Base-by-base conservation (phyloP, 192 early-diverging fungal genomes). In the Rhizophagus clarus region DNA sequence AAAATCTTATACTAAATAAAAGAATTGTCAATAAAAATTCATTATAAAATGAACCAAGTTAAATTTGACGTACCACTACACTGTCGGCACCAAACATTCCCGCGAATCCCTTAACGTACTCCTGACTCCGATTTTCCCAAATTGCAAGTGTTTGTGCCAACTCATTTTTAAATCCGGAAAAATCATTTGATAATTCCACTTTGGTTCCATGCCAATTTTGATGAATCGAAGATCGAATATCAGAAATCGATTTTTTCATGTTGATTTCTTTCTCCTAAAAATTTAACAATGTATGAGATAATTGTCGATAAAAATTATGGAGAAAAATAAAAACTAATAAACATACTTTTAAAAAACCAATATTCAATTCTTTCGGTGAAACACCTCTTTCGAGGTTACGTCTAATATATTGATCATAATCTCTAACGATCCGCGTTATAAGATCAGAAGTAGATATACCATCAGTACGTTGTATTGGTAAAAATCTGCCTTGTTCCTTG, bases 351-450 rank as follows among this genome's bases (percentile, higher is more conserved):
- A 96, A 84, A 80, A 94, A 96, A 6, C 90, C 90, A 76, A 96
- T 92, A 79, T 93, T 93, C 34, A 96, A 87, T 20, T 96, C 94
- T 83, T 92, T 95, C 63, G 92, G 90, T 56, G 88, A 91, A 45
- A 96, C 90, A 1, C 94, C 94, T 66, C 94, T 89, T 83, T 95
- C 94, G n/a, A 96, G 85, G 83, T 96, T 96, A 66, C 94, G 88
- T 79, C 93, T 87, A 72, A 96, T 83, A 80, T 95, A 96, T 80
- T 91, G 86, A 85, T 95, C 94, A 82, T 95, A 95, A 80, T 95
- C 93, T 68, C 91, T 88, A 22, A 95, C 92, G 80, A 95, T 95
- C 15, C 94, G 90, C 4, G 93, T 95, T 74, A 95, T 95, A 40
- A 95, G 80, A 72, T 95, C 94, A 0, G 93, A 94, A 0, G 94